These are phyloP conservation scores for Metschnikowia sp. DNA, from an alignment of 805 yeast species.

Conservation along the genomic window DNA sequence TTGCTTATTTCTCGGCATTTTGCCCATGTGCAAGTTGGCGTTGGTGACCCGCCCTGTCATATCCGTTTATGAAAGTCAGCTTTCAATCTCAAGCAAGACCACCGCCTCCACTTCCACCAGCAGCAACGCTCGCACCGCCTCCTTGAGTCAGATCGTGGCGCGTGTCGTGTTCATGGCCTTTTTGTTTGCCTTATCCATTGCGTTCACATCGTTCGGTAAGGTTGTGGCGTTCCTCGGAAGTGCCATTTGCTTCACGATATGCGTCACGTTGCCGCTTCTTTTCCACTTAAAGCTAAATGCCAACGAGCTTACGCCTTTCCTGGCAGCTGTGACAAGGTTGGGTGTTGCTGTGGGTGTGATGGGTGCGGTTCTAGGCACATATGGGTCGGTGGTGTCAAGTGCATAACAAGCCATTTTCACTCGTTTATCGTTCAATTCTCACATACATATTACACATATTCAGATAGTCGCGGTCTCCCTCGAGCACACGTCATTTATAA, in stretches of 20 bases:
- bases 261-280: constrained; percentile 37
- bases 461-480: too few species aligned
- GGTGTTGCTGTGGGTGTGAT: constrained; percentile 13
- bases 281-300: constrained; percentile 25
- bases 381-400: constrained; percentile 12
- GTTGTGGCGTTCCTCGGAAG: constrained; percentile 41
- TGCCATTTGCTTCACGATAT: constrained; percentile 40
- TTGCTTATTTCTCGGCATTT: constrained; percentile 33
- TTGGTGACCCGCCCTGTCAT: constrained; percentile 38
- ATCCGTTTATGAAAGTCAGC: constrained; percentile 32
- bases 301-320: constrained; percentile 8
- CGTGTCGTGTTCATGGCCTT: constrained; percentile 25
- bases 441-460: too few species aligned
- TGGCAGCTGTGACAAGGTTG: background rate
- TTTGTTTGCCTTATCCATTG: constrained; percentile 21
- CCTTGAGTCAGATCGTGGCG: constrained; percentile 9
- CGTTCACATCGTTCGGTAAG: constrained; percentile 38
- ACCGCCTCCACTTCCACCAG: background rate
- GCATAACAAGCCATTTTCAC: background rate
- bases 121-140: background rate
- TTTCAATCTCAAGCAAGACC: constrained; percentile 13
- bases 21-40: constrained; percentile 42
- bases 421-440: too few species aligned
- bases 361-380: constrained; percentile 17
- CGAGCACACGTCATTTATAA: too few species aligned